A percentile compares a stretch with the other conserved stretches of the same genome.
Conservation (phyloP, 2,329 filamentous ascomycete species). For the Ceratocystis ficicola region DNA sequence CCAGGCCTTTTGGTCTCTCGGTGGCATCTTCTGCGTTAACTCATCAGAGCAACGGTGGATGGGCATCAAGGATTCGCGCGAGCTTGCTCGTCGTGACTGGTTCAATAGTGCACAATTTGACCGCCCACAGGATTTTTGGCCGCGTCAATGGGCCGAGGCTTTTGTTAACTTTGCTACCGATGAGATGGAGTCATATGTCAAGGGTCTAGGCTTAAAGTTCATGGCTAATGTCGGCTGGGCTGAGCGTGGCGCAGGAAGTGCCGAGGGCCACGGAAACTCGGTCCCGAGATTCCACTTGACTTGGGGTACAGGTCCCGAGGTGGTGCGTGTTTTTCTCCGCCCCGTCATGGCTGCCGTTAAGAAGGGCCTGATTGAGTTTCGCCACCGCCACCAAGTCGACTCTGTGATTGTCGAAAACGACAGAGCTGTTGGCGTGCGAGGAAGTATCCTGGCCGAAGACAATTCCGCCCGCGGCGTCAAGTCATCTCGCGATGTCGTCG, state of each 20-base stretch:
- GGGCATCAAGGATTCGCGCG: constrained; percentile 46
- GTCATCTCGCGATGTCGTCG: constrained; percentile 38
- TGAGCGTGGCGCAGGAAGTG: constrained; percentile 44
- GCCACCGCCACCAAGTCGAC: constrained; percentile 46
- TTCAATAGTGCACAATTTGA: constrained; percentile 46
- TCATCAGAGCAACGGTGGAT: constrained; percentile 44
- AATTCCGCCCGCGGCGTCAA: constrained; percentile 40
- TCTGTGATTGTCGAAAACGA: constrained; percentile 44
- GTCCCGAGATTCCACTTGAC: constrained; percentile 51
- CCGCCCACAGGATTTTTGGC: constrained; percentile 45
- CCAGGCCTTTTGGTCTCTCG: constrained; percentile 53
- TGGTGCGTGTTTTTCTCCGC: constrained; percentile 45
- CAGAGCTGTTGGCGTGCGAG: constrained; percentile 41
- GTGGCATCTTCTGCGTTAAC: constrained; percentile 48
- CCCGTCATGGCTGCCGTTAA: constrained; percentile 42
- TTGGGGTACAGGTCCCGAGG: constrained; percentile 50
- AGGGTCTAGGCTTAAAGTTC: constrained; percentile 41
- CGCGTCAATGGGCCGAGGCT: constrained; percentile 48
- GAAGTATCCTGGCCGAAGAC: constrained; percentile 41
- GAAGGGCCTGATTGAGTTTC: constrained; percentile 43
- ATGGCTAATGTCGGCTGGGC: constrained; percentile 47
- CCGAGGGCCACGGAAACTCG: constrained; percentile 49
- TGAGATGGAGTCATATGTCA: constrained; percentile 47
- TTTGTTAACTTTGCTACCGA: constrained; percentile 51
- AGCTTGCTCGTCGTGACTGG: constrained; percentile 49